A percentile compares a stretch with the other conserved stretches of the same genome.
Evolutionary conservation across 2,329 filamentous ascomycete species (phyloP).

Genomic region (Elsinoe australis): DNA sequence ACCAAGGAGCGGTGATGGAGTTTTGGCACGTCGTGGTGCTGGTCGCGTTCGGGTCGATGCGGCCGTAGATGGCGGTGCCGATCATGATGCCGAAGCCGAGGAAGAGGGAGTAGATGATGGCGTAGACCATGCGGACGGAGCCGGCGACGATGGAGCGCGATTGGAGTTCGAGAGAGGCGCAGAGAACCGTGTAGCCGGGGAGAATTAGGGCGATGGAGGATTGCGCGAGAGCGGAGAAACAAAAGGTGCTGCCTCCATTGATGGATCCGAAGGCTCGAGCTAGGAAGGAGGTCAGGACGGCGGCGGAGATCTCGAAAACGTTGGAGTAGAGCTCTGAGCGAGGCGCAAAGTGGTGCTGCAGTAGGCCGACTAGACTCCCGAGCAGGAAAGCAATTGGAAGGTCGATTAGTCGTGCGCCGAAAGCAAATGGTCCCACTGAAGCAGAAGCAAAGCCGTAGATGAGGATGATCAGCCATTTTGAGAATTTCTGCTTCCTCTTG

Average conservation of each 20-base stretch:
- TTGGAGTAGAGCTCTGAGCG: conserved; percentile 61
- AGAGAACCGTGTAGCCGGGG: conserved; percentile 46
- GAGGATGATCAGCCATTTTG: conserved; percentile 45
- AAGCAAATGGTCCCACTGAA: conserved; percentile 71
- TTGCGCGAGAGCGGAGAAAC: conserved; percentile 45
- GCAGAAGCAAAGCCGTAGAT: conserved; percentile 70
- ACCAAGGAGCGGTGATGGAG: conserved; percentile 46
- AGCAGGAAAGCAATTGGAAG: conserved; percentile 69
- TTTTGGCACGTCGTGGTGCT: conserved; percentile 38
- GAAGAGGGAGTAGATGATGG: conserved; percentile 47
- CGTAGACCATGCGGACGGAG: conserved; percentile 47
- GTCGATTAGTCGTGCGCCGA: conserved; percentile 68
- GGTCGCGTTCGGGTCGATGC: conserved; percentile 42
- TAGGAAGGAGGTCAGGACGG: conserved; percentile 44
- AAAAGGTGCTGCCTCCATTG: conserved; percentile 38
- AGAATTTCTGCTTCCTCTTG: conserved; percentile 48
- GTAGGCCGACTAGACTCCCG: conserved; percentile 62
- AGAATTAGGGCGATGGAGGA: conserved; percentile 45
- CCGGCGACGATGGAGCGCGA: conserved; percentile 43
- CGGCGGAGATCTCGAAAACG: conserved; percentile 44
- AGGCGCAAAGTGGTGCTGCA: conserved; percentile 68
- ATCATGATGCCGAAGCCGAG: conserved; percentile 47
- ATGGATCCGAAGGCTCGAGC: conserved; percentile 45
- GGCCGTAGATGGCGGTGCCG: conserved; percentile 41
- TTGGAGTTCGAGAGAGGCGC: conserved; percentile 43